phyloP scores from a whole-genome alignment of 192 early-diverging fungal species.

The Pilobolus umbonatus region DNA sequence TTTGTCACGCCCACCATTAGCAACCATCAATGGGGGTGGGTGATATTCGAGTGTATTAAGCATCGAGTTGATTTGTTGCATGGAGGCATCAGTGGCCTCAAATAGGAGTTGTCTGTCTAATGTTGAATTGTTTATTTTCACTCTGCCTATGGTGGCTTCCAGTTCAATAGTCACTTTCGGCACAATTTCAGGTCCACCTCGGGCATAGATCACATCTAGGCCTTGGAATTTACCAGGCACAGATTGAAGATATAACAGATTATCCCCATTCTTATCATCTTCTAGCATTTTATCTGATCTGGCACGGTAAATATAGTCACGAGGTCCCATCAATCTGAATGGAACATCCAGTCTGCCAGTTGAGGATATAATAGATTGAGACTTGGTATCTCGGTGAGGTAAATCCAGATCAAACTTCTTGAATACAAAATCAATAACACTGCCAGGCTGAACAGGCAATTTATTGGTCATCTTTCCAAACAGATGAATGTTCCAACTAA shows the following conservation, averaged over 20 bases:
- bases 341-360: conserved; percentile 3
- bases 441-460: conserved; percentile 39
- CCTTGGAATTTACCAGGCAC: conserved; percentile 44
- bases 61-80: conserved; percentile 28
- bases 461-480: conserved; percentile 56
- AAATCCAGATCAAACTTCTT: conserved; percentile 47
- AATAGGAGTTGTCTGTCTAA: conserved; percentile 18
- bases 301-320: conserved; percentile 22
- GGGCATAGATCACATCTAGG: conserved; percentile 43
- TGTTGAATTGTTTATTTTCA: neutral
- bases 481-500: conserved; percentile 46
- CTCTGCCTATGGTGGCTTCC: conserved; percentile 15
- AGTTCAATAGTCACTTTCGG: conserved; percentile 18
- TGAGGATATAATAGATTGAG: conserved; percentile 15
- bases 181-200: conserved; percentile 32
- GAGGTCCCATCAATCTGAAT: conserved; percentile 24
- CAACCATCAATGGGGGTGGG: conserved; percentile 13
- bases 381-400: conserved; percentile 27
- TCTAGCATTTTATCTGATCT: conserved; percentile 10
- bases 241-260: conserved; percentile 14
- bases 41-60: conserved; percentile 27
- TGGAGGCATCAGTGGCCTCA: conserved; percentile 13
- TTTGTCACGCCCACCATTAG: conserved; percentile 20
- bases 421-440: conserved; percentile 42
- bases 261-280: neutral